phyloP scores from a whole-genome alignment of 805 yeast species.

The Candida manassasensis region DNA sequence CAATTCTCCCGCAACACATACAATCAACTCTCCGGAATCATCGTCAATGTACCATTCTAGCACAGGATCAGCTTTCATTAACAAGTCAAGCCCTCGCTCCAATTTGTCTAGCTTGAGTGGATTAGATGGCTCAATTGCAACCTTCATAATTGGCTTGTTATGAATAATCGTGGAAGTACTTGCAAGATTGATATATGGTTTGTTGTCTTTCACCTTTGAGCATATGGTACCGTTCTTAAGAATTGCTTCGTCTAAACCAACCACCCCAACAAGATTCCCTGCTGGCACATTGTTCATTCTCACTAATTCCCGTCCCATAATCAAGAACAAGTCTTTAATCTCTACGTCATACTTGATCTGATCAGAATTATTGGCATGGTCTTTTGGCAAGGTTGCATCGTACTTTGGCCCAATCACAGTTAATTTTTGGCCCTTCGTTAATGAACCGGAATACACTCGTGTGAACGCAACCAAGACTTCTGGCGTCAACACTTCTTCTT shows the following conservation, averaged over 20 bases:
- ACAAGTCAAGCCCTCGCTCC: constrained; percentile 70
- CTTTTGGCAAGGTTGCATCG: constrained; percentile 50
- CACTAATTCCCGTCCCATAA: constrained; percentile 91
- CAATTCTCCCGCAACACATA: constrained; percentile 94
- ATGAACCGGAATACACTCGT: constrained; percentile 81
- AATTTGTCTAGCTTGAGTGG: constrained; percentile 74
- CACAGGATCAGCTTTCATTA: constrained; percentile 91
- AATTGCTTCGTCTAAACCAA: constrained; percentile 79
- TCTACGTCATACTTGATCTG: constrained; percentile 54
- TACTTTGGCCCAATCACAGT: constrained; percentile 83
- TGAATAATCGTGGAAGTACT: constrained; percentile 43
- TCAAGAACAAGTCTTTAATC: constrained; percentile 65
- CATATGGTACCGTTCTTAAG: constrained; percentile 83
- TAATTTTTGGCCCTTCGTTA: constrained; percentile 69
- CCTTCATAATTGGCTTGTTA: constrained; percentile 89
- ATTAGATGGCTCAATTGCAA: constrained; percentile 91
- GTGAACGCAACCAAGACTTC: constrained; percentile 86
- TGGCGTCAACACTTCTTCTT: constrained; percentile 38
- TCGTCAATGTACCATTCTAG: constrained; percentile 76
- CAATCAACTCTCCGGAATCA: constrained; percentile 87
- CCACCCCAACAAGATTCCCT: constrained; percentile 92
- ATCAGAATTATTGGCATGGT: constrained; percentile 35
- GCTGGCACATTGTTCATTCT: constrained; percentile 80
- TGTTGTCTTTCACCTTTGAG: constrained; percentile 54
- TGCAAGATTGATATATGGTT: constrained; percentile 66